Conservation (phyloP, 768 basidiomycete species). For the Tylopilus rubrobrunneus region DNA sequence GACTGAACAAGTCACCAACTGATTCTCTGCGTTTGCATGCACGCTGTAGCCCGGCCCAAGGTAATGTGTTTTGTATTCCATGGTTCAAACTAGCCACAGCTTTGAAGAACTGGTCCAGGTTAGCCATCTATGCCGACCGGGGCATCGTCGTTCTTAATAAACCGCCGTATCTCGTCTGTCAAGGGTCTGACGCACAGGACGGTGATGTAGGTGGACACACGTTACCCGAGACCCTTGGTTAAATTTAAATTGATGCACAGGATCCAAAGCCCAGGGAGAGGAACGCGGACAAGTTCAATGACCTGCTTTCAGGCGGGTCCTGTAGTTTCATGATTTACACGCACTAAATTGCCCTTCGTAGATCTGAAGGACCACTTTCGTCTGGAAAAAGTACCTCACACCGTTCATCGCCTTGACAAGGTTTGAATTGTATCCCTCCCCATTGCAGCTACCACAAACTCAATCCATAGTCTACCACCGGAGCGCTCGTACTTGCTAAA, state of each 20-base stretch:
- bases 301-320: conserved; percentile 34
- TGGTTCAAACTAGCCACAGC: conserved; percentile 1
- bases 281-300: conserved; percentile 33
- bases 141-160: conserved; percentile 57
- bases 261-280: conserved; percentile 20
- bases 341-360: conserved; percentile 9
- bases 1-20: not conserved
- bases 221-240: not conserved
- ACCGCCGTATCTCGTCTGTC: conserved; percentile 55
- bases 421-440: conserved; percentile 28
- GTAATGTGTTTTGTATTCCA: conserved; percentile 6
- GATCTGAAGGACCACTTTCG: conserved; percentile 30
- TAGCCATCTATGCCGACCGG: conserved; percentile 50
- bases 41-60: conserved; percentile 20
- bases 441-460: not conserved
- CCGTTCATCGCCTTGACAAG: conserved; percentile 68
- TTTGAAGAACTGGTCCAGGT: conserved; percentile 30
- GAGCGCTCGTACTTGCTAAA: conserved; percentile 54
- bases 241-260: conserved; percentile 7
- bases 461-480: conserved; percentile 52
- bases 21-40: conserved; percentile 9
- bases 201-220: conserved; percentile 16
- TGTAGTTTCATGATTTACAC: conserved; percentile 1
- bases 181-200: conserved; percentile 33
- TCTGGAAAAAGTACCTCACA: conserved; percentile 37